Evolutionary conservation across 768 basidiomycete genomes (phyloP), one percentile per base, ranked within the genome.

Genomic region (Rhizopogon rudus): DNA sequence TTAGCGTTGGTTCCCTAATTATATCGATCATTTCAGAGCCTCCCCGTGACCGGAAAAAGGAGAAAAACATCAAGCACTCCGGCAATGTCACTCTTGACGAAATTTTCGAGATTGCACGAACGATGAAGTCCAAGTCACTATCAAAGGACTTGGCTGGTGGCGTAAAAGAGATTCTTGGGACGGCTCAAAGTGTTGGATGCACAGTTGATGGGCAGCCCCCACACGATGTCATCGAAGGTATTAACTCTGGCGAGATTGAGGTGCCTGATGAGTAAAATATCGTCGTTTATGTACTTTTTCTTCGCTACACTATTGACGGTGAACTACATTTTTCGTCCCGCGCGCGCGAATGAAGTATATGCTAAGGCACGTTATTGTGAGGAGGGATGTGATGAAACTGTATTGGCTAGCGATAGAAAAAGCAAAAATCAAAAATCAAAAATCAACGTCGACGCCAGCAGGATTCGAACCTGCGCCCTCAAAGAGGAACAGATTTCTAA

Each of bases 21-120:
- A 55, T 42, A 44, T 61, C 28, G 35, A 46, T 42, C 13, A 52
- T 53, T 66, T 4, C 71, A 96, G 96, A 98, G 81, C 94, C 97
- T 61, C 93, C 94, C 64, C 93, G 97, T 67, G 97, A 99, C 78
- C 88, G 97, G 62, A 99, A 99, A 77, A 99, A 99, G 86, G 96
- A 99, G 84, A 99, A 99, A 83, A 99, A 98, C 83, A 97, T 99
- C 80, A 98, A 98, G 76, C 97, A 98, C 82, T 75, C 76, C 59
- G 97, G 97, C 57, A 98, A 98, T 79, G 81, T 99, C 61, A 68
- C 93, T 54, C 80, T 98, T 54, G 93, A 96, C 67, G 93, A 97
- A 73, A 93, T 99, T 68, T 74, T 91, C 70, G 88, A 93, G 61
- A 95, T 98, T 72, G 95, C 96, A 61, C 90, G 97, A 72, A 96